These are phyloP conservation scores for Tetraselmis chui DNA, from an alignment of 139 green algal species.

Conservation along the genomic window DNA sequence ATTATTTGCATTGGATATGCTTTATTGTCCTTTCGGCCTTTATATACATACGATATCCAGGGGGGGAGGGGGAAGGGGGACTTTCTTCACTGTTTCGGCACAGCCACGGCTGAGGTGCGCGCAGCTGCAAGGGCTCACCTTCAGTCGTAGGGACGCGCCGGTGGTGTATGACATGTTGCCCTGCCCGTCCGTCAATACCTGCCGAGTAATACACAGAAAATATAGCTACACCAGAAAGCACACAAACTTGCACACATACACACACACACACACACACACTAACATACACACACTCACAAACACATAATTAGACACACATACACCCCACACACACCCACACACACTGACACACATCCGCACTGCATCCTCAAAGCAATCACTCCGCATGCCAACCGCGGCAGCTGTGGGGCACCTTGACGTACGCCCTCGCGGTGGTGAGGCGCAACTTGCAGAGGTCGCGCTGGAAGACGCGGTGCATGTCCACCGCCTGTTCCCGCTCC, in stretches of 20 bases:
- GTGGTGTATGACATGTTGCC: constrained; percentile 35
- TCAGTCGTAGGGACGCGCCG: constrained; percentile 36
- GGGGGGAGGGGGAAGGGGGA: not conserved
- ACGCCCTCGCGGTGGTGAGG: constrained; percentile 48
- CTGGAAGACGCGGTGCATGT: constrained; percentile 63
- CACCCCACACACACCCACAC: no score
- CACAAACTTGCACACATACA: no score
- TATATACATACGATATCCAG: not conserved
- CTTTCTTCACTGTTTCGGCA: not conserved
- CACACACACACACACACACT: no score
- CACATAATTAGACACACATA: no score
- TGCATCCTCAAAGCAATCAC: not conserved
- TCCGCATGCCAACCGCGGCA: not conserved
- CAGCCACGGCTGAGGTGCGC: not conserved
- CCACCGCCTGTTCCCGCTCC: constrained; percentile 40
- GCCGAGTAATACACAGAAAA: not conserved
- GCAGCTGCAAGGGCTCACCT: not conserved
- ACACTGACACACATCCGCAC: no score
- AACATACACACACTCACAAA: no score
- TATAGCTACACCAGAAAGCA: no score
- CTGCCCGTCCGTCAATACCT: constrained; percentile 56
- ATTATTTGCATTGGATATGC: no score
- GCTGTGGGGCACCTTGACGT: constrained; percentile 47
- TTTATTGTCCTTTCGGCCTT: not conserved
- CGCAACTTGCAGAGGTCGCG: constrained; percentile 56